Evolutionary conservation across 306 rosid species (phyloP).

Genomic region (Vicia villosa): DNA sequence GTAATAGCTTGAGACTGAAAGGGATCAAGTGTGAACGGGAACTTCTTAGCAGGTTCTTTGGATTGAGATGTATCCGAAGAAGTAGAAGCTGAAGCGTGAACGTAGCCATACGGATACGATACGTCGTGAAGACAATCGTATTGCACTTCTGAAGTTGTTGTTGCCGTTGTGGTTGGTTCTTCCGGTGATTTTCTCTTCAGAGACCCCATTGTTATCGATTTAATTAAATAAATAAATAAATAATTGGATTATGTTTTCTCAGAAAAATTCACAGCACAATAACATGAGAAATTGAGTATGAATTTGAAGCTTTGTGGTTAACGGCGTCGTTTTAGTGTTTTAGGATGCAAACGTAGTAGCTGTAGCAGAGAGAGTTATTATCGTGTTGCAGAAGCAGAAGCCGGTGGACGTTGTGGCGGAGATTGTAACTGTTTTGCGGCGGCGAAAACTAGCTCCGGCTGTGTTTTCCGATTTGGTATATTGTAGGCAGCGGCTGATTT

Average conservation of each 20-base stretch:
- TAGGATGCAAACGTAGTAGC: too few relatives aligned
- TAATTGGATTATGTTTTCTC: not conserved
- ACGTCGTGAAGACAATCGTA: slow-evolving; percentile 73
- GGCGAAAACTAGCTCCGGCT: too few relatives aligned
- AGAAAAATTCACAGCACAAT: not conserved
- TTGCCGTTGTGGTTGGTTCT: not conserved
- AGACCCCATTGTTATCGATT: slow-evolving; percentile 47
- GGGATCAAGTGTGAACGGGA: slow-evolving; percentile 83
- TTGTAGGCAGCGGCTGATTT: too few relatives aligned
- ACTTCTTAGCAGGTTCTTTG: slow-evolving; percentile 69
- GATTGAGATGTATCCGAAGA: not conserved
- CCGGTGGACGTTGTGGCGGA: too few relatives aligned
- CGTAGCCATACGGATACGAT: slow-evolving; percentile 73
- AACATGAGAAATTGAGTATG: not conserved
- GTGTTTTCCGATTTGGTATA: too few relatives aligned
- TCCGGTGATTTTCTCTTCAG: slow-evolving; percentile 58
- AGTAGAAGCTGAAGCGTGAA: slow-evolving; percentile 27
- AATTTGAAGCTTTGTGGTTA: not conserved
- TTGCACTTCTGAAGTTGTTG: slow-evolving; percentile 14
- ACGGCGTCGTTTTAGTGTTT: not conserved
- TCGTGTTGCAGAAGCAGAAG: too few relatives aligned
- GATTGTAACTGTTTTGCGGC: too few relatives aligned
- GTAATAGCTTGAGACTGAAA: slow-evolving; percentile 79
- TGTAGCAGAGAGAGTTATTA: too few relatives aligned
- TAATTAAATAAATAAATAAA: not conserved